A percentile compares a stretch with the other conserved stretches of the same genome.
These are phyloP conservation scores for Curvularia spicifera DNA, from an alignment of 2,329 filamentous ascomycete genomes.

Conservation along the genomic window DNA sequence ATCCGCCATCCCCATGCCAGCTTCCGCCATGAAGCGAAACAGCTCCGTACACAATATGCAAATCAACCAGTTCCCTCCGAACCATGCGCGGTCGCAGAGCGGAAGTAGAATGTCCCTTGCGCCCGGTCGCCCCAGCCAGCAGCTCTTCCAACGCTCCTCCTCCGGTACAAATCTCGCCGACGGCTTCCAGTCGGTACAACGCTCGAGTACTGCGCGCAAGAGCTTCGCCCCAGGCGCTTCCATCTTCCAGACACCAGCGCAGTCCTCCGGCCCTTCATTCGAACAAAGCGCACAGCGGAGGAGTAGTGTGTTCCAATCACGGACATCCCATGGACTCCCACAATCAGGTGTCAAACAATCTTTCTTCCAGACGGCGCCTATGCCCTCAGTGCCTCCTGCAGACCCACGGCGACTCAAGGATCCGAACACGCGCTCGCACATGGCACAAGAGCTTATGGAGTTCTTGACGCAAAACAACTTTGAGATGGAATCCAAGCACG, in stretches of 20 bases:
- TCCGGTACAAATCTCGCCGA: slow-evolving; percentile 82
- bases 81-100: slow-evolving; percentile 78
- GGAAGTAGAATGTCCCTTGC: slow-evolving; percentile 86
- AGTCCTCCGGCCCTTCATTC: slow-evolving; percentile 53
- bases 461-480: slow-evolving; percentile 94
- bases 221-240: slow-evolving; percentile 69
- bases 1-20: slow-evolving; percentile 80
- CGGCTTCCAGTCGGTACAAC: slow-evolving; percentile 82
- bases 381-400: slow-evolving; percentile 78
- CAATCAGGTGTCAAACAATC: slow-evolving; percentile 78
- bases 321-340: slow-evolving; percentile 69
- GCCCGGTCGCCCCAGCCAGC: slow-evolving; percentile 78
- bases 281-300: slow-evolving; percentile 67
- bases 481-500: slow-evolving; percentile 96
- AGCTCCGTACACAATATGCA: slow-evolving; percentile 75
- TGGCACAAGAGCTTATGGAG: slow-evolving; percentile 88
- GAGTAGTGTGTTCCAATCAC: slow-evolving; percentile 71
- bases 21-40: slow-evolving; percentile 92
- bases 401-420: slow-evolving; percentile 90
- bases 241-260: slow-evolving; percentile 53
- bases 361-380: slow-evolving; percentile 89
- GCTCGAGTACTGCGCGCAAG: slow-evolving; percentile 70
- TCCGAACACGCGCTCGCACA: slow-evolving; percentile 76
- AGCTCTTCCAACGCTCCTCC: slow-evolving; percentile 83
- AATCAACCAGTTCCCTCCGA: slow-evolving; percentile 61